Evolutionary conservation across 495 filamentous ascomycete genomes (phyloP).

Genomic region (Pseudoneurospora amorphoporcata): DNA sequence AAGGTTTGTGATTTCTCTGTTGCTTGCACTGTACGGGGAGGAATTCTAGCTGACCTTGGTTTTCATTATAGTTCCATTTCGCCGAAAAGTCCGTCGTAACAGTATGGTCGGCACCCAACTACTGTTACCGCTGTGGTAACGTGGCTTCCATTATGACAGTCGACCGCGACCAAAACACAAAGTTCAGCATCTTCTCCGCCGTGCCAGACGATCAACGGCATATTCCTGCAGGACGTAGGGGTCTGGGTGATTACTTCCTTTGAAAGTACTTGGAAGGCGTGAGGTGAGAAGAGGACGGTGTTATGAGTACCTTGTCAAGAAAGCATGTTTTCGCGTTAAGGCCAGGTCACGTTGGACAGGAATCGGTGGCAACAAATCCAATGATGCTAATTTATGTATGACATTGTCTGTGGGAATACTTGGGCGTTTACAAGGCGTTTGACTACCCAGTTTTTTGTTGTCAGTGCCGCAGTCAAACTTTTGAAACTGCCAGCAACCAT

Average conservation of each 20-base stretch:
- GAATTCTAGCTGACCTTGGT: background rate
- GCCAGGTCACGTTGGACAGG: background rate
- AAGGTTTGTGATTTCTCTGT: slow-evolving; percentile 46
- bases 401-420: background rate
- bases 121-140: slow-evolving; percentile 97
- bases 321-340: background rate
- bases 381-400: background rate
- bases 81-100: slow-evolving; percentile 94
- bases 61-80: slow-evolving; percentile 66
- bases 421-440: background rate
- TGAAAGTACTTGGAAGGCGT: slow-evolving; percentile 29
- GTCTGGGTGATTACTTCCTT: slow-evolving; percentile 89
- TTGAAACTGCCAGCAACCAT: background rate
- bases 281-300: background rate
- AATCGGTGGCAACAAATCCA: background rate
- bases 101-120: slow-evolving; percentile 97
- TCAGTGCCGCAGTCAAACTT: background rate
- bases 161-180: slow-evolving; percentile 68
- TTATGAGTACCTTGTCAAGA: background rate
- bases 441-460: background rate
- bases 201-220: slow-evolving; percentile 87
- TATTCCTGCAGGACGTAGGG: slow-evolving; percentile 69
- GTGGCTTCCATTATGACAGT: slow-evolving; percentile 96
- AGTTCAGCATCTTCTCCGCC: slow-evolving; percentile 90
- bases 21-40: background rate